Conservation (phyloP, 805 yeast species). For the Kodamaea hsintzibuensis region DNA sequence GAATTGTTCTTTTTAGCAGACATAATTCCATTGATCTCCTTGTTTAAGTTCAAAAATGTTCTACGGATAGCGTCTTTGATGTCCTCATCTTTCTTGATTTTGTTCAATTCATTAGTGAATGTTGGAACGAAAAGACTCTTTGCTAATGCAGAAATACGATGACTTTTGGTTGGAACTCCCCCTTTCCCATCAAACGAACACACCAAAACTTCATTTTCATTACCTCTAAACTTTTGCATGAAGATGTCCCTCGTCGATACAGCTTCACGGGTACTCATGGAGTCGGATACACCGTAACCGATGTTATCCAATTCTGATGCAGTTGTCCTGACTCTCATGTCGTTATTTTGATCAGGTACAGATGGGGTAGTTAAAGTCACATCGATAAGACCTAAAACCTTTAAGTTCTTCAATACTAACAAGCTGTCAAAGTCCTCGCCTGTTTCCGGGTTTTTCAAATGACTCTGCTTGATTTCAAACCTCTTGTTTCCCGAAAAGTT, state of each 20-base stretch:
- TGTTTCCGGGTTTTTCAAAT: slow-evolving; percentile 53
- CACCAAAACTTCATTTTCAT: slow-evolving; percentile 74
- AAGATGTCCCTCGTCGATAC: slow-evolving; percentile 83
- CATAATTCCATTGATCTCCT: slow-evolving; percentile 70
- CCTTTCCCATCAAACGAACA: slow-evolving; percentile 85
- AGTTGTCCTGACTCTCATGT: slow-evolving; percentile 86
- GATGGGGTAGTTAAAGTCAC: slow-evolving; percentile 90
- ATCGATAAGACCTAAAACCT: slow-evolving; percentile 86
- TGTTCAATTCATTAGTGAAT: slow-evolving; percentile 66
- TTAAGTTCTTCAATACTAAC: slow-evolving; percentile 60
- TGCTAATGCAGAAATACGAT: slow-evolving; percentile 66
- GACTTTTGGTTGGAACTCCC: slow-evolving; percentile 55
- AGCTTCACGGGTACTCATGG: slow-evolving; percentile 64
- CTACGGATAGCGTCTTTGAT: slow-evolving; percentile 77
- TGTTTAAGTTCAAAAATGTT: slow-evolving; percentile 76
- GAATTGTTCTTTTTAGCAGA: slow-evolving; percentile 45
- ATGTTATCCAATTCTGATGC: slow-evolving; percentile 74
- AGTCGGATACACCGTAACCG: slow-evolving; percentile 91
- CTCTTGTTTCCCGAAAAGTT: slow-evolving; percentile 92
- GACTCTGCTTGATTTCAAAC: slow-evolving; percentile 77
- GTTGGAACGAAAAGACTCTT: slow-evolving; percentile 69
- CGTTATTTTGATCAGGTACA: slow-evolving; percentile 84
- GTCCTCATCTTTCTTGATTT: slow-evolving; percentile 41
- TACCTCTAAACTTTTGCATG: slow-evolving; percentile 83
- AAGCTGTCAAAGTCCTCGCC: slow-evolving; percentile 70